Evolutionary conservation across 192 early-diverging fungal species (phyloP).

Genomic region (Umbelopsis sp.): DNA sequence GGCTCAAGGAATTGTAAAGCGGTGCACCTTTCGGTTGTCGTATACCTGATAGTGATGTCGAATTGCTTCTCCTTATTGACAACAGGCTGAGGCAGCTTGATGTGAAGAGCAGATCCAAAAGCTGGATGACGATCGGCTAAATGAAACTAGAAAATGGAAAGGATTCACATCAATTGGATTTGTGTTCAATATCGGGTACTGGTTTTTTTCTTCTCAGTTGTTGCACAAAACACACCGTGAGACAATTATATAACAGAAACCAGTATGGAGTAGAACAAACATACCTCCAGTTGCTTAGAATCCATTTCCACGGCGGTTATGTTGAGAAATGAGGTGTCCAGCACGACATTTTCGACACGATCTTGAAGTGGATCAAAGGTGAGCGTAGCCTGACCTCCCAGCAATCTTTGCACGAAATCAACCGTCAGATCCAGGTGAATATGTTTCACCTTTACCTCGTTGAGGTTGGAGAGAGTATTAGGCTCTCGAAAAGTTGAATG

Average conservation of each 20-base stretch:
- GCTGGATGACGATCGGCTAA: constrained; percentile 61
- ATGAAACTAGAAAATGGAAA: constrained; percentile 45
- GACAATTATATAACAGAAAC: background rate
- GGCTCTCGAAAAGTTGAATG: constrained; percentile 60
- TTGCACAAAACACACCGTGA: constrained; percentile 12
- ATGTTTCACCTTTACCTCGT: constrained; percentile 71
- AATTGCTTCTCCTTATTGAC: constrained; percentile 43
- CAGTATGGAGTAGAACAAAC: background rate
- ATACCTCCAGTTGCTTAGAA: constrained; percentile 27
- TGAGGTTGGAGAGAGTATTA: constrained; percentile 81
- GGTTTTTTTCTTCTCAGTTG: background rate
- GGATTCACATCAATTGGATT: background rate
- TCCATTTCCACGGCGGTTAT: constrained; percentile 45
- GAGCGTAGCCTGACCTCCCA: constrained; percentile 70
- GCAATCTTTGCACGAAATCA: constrained; percentile 73
- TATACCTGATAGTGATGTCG: constrained; percentile 71
- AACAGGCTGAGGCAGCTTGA: constrained; percentile 58
- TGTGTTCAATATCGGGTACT: background rate
- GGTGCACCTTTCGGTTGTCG: constrained; percentile 79
- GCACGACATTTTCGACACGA: constrained; percentile 61
- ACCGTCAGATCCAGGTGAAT: constrained; percentile 74
- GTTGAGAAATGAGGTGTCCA: constrained; percentile 70
- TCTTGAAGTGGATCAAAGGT: constrained; percentile 55
- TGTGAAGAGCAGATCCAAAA: constrained; percentile 76
- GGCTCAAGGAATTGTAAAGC: constrained; percentile 86